Evolutionary conservation across 1,284 basidiomycete species (phyloP).

Genomic region (Ceratobasidium sp.): DNA sequence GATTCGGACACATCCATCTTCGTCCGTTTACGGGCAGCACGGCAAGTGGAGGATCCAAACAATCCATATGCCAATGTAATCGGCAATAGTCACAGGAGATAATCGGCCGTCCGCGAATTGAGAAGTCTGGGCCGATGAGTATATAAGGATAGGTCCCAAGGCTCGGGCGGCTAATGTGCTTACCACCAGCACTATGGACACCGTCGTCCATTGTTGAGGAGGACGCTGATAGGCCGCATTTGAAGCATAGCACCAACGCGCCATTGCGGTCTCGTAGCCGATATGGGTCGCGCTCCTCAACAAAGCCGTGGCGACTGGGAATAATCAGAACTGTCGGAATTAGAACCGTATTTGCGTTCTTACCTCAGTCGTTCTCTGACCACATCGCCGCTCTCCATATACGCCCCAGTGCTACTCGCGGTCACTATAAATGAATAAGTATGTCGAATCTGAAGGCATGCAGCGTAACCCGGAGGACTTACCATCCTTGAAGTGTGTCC

Average conservation of each 20-base stretch:
- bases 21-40: conserved; percentile 84
- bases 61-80: conserved; percentile 97
- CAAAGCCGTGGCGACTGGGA: conserved; percentile 81
- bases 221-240: conserved; percentile 79
- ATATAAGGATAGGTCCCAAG: conserved; percentile 2
- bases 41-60: conserved; percentile 87
- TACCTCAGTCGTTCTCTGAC: conserved; percentile 28
- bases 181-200: conserved; percentile 17
- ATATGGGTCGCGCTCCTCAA: conserved; percentile 91
- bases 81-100: conserved; percentile 95
- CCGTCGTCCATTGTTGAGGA: conserved; percentile 52
- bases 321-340: conserved; percentile 34
- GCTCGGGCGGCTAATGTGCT: conserved; percentile 2
- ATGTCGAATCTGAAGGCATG: background rate
- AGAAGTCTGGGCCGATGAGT: conserved; percentile 30
- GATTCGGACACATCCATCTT: conserved; percentile 99
- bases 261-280: conserved; percentile 87
- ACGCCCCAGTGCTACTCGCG: conserved; percentile 75
- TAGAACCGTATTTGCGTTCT: conserved; percentile 17
- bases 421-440: conserved; percentile 59
- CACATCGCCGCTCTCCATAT: conserved; percentile 73
- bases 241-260: conserved; percentile 83
- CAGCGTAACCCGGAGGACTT: conserved; percentile 45
- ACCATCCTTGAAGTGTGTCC: conserved; percentile 87
- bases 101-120: conserved; percentile 57